Percentiles rank a stretch among this genome's conserved stretches.
These are phyloP conservation scores for Xylaria arbuscula DNA, from an alignment of 2,329 filamentous ascomycete genomes.

Conservation along the genomic window DNA sequence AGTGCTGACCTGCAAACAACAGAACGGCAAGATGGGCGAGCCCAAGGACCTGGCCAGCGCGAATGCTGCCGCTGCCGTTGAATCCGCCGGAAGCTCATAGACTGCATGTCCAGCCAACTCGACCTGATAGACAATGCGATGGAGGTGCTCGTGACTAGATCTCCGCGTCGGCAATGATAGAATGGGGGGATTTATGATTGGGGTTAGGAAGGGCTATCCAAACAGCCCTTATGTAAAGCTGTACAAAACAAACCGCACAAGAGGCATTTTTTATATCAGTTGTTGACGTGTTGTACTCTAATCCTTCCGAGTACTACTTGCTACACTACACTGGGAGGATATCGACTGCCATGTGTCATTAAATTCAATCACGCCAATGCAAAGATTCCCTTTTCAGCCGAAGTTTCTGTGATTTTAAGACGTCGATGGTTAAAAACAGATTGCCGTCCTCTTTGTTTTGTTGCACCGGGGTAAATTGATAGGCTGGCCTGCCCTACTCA, in stretches of 20 bases:
- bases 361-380: constrained; percentile 3
- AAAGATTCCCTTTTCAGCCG: background rate
- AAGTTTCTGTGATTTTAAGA: background rate
- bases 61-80: constrained; percentile 57
- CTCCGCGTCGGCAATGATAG: constrained; percentile 40
- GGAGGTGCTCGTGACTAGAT: constrained; percentile 20
- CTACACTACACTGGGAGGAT: constrained; percentile 3
- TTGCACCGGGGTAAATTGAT: background rate
- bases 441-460: background rate
- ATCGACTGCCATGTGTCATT: background rate
- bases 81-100: constrained; percentile 54
- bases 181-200: constrained; percentile 17
- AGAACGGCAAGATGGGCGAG: constrained; percentile 98
- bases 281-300: constrained; percentile 16
- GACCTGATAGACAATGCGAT: constrained; percentile 36
- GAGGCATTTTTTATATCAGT: constrained; percentile 32
- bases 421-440: background rate
- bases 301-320: background rate
- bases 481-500: background rate
- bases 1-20: constrained; percentile 54
- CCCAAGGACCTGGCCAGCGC: constrained; percentile 74
- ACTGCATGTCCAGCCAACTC: constrained; percentile 19
- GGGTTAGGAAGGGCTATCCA: constrained; percentile 31
- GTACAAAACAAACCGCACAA: constrained; percentile 46
- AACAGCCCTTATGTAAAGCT: constrained; percentile 46